Percentiles rank a stretch among this genome's conserved stretches.
phyloP scores from a whole-genome alignment of 1,139 yeast species.

The Blastobotrys elegans region DNA sequence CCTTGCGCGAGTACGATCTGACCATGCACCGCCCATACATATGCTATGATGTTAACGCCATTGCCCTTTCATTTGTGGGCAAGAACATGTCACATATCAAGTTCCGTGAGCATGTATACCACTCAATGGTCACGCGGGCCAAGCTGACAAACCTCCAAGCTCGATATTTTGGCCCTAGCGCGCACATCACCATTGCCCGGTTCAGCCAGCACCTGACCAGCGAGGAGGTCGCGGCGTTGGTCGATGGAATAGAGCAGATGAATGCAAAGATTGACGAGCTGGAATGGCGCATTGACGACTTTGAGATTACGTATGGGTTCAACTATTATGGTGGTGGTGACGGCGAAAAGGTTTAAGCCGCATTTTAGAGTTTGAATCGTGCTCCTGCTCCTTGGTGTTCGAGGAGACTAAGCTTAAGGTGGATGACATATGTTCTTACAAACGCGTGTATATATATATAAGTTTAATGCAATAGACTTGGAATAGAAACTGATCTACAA shows the following conservation, averaged over 20 bases:
- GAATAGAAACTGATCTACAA: no score
- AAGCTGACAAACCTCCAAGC: not conserved
- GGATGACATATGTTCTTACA: no score
- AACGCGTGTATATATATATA: no score
- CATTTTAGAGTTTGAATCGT: no score
- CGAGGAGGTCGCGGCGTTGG: not conserved
- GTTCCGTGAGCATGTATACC: not conserved
- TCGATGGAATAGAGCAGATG: not conserved
- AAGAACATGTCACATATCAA: not conserved
- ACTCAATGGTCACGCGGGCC: not conserved
- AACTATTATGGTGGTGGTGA: slow-evolving; percentile 6
- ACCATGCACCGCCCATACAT: not conserved
- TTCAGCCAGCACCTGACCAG: not conserved
- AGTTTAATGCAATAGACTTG: no score
- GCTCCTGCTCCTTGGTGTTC: no score
- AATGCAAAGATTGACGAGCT: not conserved
- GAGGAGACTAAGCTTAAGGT: no score
- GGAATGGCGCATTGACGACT: slow-evolving; percentile 1
- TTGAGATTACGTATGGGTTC: slow-evolving; percentile 2
- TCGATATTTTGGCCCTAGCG: slow-evolving; percentile 8
- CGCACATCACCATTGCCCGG: slow-evolving; percentile 6
- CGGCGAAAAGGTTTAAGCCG: no score
- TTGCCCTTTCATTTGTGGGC: slow-evolving; percentile 4
- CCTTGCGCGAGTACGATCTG: not conserved
- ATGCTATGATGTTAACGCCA: slow-evolving; percentile 5